Base-by-base conservation (phyloP, 2,329 filamentous ascomycete genomes). In the Neophaeococcomyces mojaviensis region DNA sequence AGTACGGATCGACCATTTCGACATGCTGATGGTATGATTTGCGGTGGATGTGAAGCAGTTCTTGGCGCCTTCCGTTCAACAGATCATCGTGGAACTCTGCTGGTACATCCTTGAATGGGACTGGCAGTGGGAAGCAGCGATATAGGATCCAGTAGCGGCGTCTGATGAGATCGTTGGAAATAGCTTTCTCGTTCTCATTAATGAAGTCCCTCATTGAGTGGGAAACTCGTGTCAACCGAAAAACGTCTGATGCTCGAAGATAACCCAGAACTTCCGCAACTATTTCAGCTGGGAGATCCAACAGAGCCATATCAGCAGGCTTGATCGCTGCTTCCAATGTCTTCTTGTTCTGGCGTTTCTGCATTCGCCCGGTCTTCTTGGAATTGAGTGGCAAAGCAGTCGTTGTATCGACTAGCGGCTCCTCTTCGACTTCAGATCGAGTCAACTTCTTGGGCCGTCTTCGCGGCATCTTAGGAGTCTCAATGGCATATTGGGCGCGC, bases 11-110 rank as follows among this genome's bases (percentile, higher is more conserved):
- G 28, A 55, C 49, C 28, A 50, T 52, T 35, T 50, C 40, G 41
- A 57, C 53, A 32, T 57, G 55, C 30, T 57, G 53, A n/a, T 46
- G 43, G 35, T 57, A 57, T 3, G 48, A 46, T 20, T 53, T 55
- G 18, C 50, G 49, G 47, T 57, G 55, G 31, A 57, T 52, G 19
- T 49, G 40, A 15, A 54, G 31, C 12, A 50, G 46, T 10, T 52
- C 49, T 35, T 54, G 53, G 44, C 54, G 50, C 31, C 47, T 47
- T 18, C 48, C 47, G 30, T 46, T 54, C 20, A 55, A 35, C 7
- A 57, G 41, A 16, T 46, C 48, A 12, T 39, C 46, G 13, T 50
- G 53, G n/a, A 51, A 50, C 2, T 37, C 35, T 4, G 20, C 30
- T 2, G 55, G 51, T 3, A 57, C 51, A 24, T 36, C 20, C 2